Evolutionary conservation across 139 green algal species (phyloP).

Genomic region (Coelastrella sp.): DNA sequence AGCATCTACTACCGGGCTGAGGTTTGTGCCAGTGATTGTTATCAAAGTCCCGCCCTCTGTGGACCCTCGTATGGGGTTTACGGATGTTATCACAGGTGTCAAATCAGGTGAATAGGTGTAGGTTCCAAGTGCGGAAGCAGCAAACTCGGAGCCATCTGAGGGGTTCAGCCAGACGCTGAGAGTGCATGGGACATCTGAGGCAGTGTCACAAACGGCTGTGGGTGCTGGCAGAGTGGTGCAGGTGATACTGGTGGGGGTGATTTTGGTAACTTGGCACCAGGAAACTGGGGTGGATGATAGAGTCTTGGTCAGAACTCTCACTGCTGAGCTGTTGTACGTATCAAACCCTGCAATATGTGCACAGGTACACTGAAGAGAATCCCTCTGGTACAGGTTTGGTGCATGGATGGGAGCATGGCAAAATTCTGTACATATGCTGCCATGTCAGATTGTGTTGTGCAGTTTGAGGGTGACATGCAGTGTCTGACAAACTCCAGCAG

Average conservation of each 20-base stretch:
- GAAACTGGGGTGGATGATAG: neutral
- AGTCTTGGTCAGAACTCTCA: neutral
- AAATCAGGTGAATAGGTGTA: conserved; percentile 54
- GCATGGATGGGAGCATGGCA: no score
- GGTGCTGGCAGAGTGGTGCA: neutral
- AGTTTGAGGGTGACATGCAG: neutral
- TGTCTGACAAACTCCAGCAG: no score
- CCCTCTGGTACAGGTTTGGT: no score
- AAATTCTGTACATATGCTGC: neutral
- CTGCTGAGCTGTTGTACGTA: conserved; percentile 27
- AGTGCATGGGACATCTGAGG: neutral
- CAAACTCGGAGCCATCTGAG: neutral
- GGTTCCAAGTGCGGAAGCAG: neutral
- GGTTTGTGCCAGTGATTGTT: conserved; percentile 53
- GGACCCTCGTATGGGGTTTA: conserved; percentile 55
- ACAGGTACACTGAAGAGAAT: no score
- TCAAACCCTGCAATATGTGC: conserved; percentile 37
- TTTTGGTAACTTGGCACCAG: neutral
- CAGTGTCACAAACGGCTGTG: neutral
- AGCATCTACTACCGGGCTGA: neutral
- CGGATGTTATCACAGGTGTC: conserved; percentile 50
- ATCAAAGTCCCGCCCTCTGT: conserved; percentile 68
- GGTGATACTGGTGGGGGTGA: conserved; percentile 6
- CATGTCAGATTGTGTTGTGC: neutral
- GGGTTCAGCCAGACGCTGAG: neutral